Evolutionary conservation across 306 rosid genomes (phyloP).

Genomic region (Mimosa pudica): DNA sequence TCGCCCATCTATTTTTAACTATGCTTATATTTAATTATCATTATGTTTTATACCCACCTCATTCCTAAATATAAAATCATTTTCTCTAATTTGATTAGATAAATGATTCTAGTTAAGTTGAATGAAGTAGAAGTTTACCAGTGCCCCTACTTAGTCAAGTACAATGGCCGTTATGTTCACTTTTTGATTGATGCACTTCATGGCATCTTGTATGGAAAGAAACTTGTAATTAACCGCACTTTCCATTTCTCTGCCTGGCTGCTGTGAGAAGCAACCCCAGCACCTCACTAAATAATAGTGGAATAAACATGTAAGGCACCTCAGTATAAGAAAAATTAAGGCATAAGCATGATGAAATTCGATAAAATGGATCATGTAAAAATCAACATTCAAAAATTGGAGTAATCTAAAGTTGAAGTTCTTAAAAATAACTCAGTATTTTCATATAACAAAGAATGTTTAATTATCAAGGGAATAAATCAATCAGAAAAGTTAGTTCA

Average conservation of each 20-base stretch:
- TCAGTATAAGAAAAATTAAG: neutral
- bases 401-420: no score
- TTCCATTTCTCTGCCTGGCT: constrained; percentile 22
- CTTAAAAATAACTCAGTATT: neutral
- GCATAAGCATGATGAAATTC: neutral
- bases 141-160: constrained; percentile 61
- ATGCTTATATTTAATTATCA: no score
- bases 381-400: no score
- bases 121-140: constrained; percentile 37
- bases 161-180: constrained; percentile 52
- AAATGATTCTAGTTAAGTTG: no score
- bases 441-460: no score
- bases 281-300: no score
- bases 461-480: no score
- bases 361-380: neutral
- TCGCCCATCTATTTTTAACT: no score
- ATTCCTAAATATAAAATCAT: no score
- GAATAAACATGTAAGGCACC: neutral
- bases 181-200: constrained; percentile 38
- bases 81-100: no score
- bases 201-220: constrained; percentile 51
- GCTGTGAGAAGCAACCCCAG: neutral
- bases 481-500: no score
- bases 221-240: constrained; percentile 42
- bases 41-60: no score